A percentile compares a stretch with the other conserved stretches of the same genome.
These are phyloP conservation scores for Trametes hirsuta DNA, from an alignment of 1,284 basidiomycete species.

Conservation along the genomic window DNA sequence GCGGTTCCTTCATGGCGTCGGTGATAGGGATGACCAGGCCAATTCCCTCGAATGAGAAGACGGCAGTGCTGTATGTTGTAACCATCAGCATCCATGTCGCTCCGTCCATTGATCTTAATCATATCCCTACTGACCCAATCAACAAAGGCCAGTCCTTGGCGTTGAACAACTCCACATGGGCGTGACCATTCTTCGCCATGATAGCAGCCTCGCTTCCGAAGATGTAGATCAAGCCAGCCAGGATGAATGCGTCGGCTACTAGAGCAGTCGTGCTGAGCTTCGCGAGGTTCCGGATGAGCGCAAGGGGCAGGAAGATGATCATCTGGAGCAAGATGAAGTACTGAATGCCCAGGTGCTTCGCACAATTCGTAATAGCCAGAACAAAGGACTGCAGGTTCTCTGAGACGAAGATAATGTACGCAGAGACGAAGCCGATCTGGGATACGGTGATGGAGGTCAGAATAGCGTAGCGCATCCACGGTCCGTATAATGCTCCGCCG, in stretches of 20 bases:
- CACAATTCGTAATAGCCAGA: conserved; percentile 82
- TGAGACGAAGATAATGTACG: conserved; percentile 96
- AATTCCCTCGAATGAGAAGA: conserved; percentile 98
- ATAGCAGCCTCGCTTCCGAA: conserved; percentile 79
- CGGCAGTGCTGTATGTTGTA: conserved; percentile 73
- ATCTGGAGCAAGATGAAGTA: conserved; percentile 87
- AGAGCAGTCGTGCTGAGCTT: conserved; percentile 94
- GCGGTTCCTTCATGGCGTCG: conserved; percentile 94
- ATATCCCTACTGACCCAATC: conserved; percentile 69
- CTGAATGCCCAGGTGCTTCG: conserved; percentile 68
- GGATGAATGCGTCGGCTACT: conserved; percentile 94
- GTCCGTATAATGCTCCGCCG: conserved; percentile 90
- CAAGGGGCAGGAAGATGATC: conserved; percentile 85
- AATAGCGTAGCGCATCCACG: conserved; percentile 91
- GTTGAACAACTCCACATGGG: conserved; percentile 92
- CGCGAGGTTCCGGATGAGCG: conserved; percentile 86
- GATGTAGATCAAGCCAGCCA: conserved; percentile 88
- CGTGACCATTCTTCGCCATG: conserved; percentile 69
- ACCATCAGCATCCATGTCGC: background rate
- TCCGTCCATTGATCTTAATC: background rate
- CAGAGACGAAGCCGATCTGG: conserved; percentile 87
- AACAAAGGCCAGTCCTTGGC: conserved; percentile 87
- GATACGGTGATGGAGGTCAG: conserved; percentile 88
- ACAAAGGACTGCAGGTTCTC: conserved; percentile 92
- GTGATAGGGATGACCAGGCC: conserved; percentile 97